phyloP scores from a whole-genome alignment of 305 asterid genomes.

The Fraxinus baroniana region DNA sequence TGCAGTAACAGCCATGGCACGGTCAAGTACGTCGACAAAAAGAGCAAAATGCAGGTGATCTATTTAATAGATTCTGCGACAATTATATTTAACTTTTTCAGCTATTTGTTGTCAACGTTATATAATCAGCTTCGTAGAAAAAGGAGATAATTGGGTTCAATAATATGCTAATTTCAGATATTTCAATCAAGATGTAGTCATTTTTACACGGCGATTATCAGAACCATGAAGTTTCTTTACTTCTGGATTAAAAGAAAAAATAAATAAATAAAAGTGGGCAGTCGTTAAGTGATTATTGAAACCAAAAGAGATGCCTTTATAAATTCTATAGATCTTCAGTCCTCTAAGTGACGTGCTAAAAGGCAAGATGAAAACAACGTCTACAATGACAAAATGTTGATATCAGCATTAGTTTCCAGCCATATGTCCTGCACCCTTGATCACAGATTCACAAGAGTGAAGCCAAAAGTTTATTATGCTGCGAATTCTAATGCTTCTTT shows the following conservation, averaged over 20 bases:
- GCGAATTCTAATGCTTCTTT: not conserved
- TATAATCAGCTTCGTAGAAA: not conserved
- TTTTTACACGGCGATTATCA: not conserved
- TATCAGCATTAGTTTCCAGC: not conserved
- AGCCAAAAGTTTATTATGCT: not conserved
- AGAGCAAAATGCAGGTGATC: not conserved
- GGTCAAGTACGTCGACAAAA: not conserved
- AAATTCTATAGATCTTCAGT: not conserved
- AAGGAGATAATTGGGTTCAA: not conserved
- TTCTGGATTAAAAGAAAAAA: not conserved
- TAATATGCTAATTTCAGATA: not conserved
- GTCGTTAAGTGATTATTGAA: not conserved
- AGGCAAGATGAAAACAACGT: not conserved
- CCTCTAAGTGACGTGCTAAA: not conserved
- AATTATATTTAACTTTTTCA: not conserved
- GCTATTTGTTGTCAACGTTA: not conserved
- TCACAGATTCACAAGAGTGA: not conserved
- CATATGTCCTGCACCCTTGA: not conserved
- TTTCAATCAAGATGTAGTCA: not conserved
- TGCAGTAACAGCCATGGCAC: not conserved
- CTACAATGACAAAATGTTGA: not conserved
- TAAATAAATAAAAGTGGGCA: not conserved
- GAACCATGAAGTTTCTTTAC: not conserved
- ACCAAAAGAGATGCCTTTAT: not conserved
- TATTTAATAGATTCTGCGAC: not conserved